Conservation (phyloP, 495 filamentous ascomycete species). For the Penicillium diatomitis region DNA sequence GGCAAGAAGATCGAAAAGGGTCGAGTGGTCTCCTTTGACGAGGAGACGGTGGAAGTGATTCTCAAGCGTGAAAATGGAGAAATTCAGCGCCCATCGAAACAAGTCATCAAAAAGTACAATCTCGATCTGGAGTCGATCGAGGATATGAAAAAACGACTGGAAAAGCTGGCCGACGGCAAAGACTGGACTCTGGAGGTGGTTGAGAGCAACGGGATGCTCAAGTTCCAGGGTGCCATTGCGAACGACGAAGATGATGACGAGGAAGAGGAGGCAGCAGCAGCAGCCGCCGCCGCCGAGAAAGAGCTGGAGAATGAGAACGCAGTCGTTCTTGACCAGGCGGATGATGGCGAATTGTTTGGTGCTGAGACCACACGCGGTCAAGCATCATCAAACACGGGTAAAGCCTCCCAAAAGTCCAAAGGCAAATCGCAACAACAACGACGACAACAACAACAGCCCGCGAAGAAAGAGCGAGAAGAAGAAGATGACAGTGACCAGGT, state of each 20-base stretch:
- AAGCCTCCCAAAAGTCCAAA: too few species aligned
- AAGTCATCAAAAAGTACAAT: constrained; percentile 58
- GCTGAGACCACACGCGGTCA: too few species aligned
- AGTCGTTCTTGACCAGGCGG: too few species aligned
- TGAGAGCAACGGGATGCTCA: constrained; percentile 37
- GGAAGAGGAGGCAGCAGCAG: background rate
- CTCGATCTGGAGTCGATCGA: constrained; percentile 62
- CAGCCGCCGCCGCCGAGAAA: too few species aligned
- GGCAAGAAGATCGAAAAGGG: constrained; percentile 49
- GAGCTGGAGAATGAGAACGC: too few species aligned
- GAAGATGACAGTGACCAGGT: constrained; percentile 15
- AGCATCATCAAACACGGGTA: too few species aligned
- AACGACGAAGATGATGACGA: constrained; percentile 20
- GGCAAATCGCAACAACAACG: too few species aligned
- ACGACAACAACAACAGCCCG: constrained; percentile 19
- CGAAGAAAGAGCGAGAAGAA: constrained; percentile 11
- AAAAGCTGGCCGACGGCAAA: constrained; percentile 31
- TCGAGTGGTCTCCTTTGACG: constrained; percentile 27
- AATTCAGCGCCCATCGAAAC: constrained; percentile 42
- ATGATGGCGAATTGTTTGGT: constrained; percentile 3
- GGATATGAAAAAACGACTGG: constrained; percentile 47
- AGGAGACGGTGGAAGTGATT: constrained; percentile 42
- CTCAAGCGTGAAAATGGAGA: constrained; percentile 49
- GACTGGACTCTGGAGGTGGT: constrained; percentile 42
- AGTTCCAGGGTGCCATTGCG: constrained; percentile 35